Percentiles rank a stretch among this genome's conserved stretches.
These are phyloP conservation scores for Chaetoscypha palmicola DNA, from an alignment of 2,329 filamentous ascomycete genomes.

Conservation along the genomic window DNA sequence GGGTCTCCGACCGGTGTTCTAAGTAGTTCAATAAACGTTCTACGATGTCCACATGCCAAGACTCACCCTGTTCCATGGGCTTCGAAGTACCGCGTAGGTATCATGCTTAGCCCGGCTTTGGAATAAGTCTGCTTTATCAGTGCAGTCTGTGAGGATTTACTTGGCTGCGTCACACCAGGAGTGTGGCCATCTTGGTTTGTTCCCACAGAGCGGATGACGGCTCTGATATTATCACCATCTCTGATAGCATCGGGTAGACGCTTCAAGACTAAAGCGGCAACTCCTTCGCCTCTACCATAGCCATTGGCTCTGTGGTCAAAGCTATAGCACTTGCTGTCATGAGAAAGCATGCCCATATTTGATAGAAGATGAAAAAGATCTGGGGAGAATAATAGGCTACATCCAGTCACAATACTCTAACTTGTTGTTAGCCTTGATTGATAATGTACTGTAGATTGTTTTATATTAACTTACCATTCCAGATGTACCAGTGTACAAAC, in stretches of 20 bases:
- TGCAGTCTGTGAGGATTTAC: conserved; percentile 33
- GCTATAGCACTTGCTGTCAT: conserved; percentile 38
- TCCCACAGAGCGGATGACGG: conserved; percentile 36
- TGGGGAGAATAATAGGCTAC: conserved; percentile 47
- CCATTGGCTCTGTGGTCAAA: conserved; percentile 55
- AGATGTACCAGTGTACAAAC: conserved; percentile 34
- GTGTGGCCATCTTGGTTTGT: conserved; percentile 48
- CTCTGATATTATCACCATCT: conserved; percentile 36
- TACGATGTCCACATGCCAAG: too few relatives aligned
- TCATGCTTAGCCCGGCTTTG: conserved; percentile 8
- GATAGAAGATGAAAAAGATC: conserved; percentile 30
- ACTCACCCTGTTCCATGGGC: conserved; percentile 15
- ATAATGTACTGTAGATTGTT: too few relatives aligned
- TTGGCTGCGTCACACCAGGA: conserved; percentile 46
- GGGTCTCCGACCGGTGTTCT: conserved; percentile 12
- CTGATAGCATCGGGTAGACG: conserved; percentile 42
- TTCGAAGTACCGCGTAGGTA: conserved; percentile 7
- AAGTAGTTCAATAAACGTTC: too few relatives aligned
- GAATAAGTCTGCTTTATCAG: conserved; percentile 12
- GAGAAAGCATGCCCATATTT: conserved; percentile 23
- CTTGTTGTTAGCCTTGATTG: background rate
- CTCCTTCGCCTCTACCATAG: conserved; percentile 46
- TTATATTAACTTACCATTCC: conserved; percentile 30
- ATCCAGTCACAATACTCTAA: conserved; percentile 45
- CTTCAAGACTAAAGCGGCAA: conserved; percentile 36